These are phyloP conservation scores for Paraconiothyrium brasiliense DNA, from an alignment of 2,329 filamentous ascomycete genomes.

Conservation along the genomic window DNA sequence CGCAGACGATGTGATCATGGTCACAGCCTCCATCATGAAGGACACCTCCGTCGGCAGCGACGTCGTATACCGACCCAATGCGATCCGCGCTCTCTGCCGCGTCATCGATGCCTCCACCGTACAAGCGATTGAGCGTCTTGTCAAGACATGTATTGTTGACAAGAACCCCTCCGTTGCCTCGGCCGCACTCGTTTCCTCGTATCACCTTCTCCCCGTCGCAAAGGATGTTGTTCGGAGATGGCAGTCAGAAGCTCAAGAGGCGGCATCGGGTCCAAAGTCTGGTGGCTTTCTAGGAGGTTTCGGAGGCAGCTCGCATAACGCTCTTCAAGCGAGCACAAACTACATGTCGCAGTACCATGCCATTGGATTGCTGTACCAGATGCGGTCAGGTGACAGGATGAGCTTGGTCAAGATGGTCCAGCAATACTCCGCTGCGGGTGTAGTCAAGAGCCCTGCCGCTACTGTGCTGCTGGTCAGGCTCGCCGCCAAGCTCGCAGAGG, in stretches of 20 bases:
- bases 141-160: constrained; percentile 99
- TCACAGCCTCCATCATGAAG: constrained; percentile 99
- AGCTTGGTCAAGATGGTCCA: constrained; percentile 99
- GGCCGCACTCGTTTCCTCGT: constrained; percentile 93
- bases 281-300: constrained; percentile 93
- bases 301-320: constrained; percentile 77
- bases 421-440: constrained; percentile 90
- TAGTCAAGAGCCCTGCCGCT: constrained; percentile 93
- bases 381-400: constrained; percentile 98
- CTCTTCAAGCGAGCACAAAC: constrained; percentile 78
- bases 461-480: constrained; percentile 91
- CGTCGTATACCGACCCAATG: constrained; percentile 83
- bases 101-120: constrained; percentile 96
- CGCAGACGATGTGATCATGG: constrained; percentile 99
- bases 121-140: constrained; percentile 95
- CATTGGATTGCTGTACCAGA: constrained; percentile 96
- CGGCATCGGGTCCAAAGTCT: constrained; percentile 88
- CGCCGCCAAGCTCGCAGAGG: constrained; percentile 91
- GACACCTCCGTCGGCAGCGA: constrained; percentile 96
- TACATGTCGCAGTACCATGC: constrained; percentile 99
- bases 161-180: constrained; percentile 98
- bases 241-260: constrained; percentile 98
- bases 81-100: constrained; percentile 91
- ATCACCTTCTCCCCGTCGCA: constrained; percentile 95
- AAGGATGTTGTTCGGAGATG: constrained; percentile 95